A percentile compares a stretch with the other conserved stretches of the same genome.
Evolutionary conservation across 306 rosid genomes (phyloP).

Genomic region (Quercus robur): DNA sequence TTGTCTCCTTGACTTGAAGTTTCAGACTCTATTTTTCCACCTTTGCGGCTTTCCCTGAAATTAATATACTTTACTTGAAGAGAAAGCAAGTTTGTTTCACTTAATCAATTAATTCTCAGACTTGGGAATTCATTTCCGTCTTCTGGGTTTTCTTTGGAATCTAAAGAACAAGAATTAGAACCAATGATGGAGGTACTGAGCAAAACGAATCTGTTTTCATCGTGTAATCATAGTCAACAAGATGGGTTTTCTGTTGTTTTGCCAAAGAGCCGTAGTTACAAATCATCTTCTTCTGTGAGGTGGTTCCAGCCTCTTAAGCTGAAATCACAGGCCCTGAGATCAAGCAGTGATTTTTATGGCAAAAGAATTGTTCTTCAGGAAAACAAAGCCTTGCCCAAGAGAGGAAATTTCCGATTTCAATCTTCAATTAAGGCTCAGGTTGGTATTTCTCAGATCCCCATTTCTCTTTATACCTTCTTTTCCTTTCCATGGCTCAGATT

Average conservation of each 20-base stretch:
- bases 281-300: constrained; percentile 10
- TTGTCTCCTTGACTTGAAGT: background rate
- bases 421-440: constrained; percentile 51
- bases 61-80: background rate
- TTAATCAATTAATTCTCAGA: background rate
- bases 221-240: constrained; percentile 20
- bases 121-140: background rate
- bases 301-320: constrained; percentile 38
- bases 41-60: background rate
- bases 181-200: constrained; percentile 51
- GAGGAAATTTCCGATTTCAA: constrained; percentile 19
- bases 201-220: constrained; percentile 46
- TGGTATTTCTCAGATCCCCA: background rate
- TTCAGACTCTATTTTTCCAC: background rate
- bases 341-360: constrained; percentile 39
- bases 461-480: background rate
- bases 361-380: constrained; percentile 26
- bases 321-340: constrained; percentile 32
- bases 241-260: constrained; percentile 26
- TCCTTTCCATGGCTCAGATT: background rate
- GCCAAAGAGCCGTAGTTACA: constrained; percentile 27
- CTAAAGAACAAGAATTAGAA: background rate
- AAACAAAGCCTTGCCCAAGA: constrained; percentile 21
- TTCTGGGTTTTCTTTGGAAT: background rate
- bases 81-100: background rate